Percentiles rank a stretch among this genome's conserved stretches.
These are phyloP conservation scores for Zymoseptoria tritici DNA, from an alignment of 2,329 filamentous ascomycete species.

Conservation along the genomic window DNA sequence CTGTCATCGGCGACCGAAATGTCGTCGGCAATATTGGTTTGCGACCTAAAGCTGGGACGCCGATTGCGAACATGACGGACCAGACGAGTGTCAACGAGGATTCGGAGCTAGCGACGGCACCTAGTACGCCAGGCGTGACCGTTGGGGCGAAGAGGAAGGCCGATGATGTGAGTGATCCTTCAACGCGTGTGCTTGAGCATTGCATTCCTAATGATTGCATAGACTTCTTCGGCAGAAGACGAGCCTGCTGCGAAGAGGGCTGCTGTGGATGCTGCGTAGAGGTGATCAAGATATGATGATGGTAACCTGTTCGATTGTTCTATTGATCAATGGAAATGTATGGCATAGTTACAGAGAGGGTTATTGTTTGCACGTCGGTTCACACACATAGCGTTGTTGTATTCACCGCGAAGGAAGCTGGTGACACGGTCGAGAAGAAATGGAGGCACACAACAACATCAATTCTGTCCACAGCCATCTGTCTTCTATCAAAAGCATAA, in stretches of 20 bases:
- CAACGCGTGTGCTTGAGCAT: neutral
- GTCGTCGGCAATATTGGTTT: constrained; percentile 25
- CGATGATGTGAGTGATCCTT: constrained; percentile 10
- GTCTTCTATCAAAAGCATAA: neutral
- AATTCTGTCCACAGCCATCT: neutral
- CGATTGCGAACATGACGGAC: neutral
- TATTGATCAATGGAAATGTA: neutral
- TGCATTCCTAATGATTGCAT: neutral
- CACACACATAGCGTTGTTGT: neutral
- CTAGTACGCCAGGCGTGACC: constrained; percentile 7
- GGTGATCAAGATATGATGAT: neutral
- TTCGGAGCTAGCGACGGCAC: neutral
- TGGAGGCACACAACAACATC: neutral
- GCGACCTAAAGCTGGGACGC: constrained; percentile 16
- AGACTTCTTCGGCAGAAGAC: constrained; percentile 3
- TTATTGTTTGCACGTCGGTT: neutral
- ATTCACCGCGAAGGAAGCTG: neutral
- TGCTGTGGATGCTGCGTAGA: constrained; percentile 3
- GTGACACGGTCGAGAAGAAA: neutral
- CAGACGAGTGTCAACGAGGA: constrained; percentile 4
- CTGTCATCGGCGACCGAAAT: constrained; percentile 26
- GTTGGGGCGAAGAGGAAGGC: constrained; percentile 28
- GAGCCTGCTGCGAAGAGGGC: constrained; percentile 16
- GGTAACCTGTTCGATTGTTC: neutral
- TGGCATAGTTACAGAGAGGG: neutral